Base-by-base conservation (phyloP, 2,329 filamentous ascomycete species). In the Claviceps pazoutovae region DNA sequence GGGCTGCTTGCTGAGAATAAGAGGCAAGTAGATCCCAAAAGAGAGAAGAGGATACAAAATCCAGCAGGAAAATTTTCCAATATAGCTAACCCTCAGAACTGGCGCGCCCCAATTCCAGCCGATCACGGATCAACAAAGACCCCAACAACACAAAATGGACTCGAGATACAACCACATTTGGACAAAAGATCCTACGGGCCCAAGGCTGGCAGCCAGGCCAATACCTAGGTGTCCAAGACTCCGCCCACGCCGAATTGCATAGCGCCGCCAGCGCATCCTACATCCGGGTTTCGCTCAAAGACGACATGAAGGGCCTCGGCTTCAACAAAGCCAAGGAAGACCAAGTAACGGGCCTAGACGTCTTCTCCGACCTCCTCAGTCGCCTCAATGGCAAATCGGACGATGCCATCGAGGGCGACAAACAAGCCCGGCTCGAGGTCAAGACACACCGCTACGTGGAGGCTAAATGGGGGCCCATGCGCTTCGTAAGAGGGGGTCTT, bases 141-240 rank as follows among this genome's bases (percentile, higher is more conserved):
- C 93, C 93, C 7, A 96, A 97, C 71, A 98, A 97, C 68, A 95
- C 88, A 47, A 82, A 80, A 75, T 98, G 93, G 93, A 83, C 84
- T 52, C 83, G 84, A 61, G 84, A 90, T 64, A 87, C 84, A 57
- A 78, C 78, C 52, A 83, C 82, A 51, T 97, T 93, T 66, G 93
- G 93, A 59, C 90, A 95, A 66, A 87, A 83, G 63, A 91, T 97
- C 59, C 82, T 98, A 62, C 80, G 83, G 48, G 76, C 84, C 16
- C 89, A 96, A 62, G 93, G 93, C 57, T 98, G 93, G 93, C 78
- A 83, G 55, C 88, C 90, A 0, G 93, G 93, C 38, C 77, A 84
- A 57, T 86, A 80, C 50, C 79, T 98, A 21, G 93, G 93, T 51
- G 86, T 84, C 4, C 77, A 84, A 60, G 76, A 89, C 64, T 82